These are phyloP conservation scores for Euclidium syriacum DNA, from an alignment of 345 rosid genomes.

Conservation along the genomic window DNA sequence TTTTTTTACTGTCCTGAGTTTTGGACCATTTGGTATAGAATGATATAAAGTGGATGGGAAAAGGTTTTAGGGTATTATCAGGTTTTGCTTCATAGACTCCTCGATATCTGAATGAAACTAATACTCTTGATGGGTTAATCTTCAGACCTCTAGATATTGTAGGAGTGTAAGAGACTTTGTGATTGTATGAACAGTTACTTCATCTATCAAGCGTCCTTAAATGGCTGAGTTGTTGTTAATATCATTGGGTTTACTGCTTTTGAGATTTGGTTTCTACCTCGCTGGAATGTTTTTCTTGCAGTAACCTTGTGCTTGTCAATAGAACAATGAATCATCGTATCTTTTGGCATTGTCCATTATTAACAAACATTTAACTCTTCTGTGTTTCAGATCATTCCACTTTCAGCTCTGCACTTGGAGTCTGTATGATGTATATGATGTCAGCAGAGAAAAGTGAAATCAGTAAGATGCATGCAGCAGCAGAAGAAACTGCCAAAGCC, in stretches of 20 bases:
- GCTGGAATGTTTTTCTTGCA: neutral
- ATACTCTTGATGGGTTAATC: neutral
- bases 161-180: neutral
- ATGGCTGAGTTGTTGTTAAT: neutral
- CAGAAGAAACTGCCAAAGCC: slow-evolving; percentile 66
- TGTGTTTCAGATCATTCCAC: slow-evolving; percentile 45
- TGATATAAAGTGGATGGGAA: neutral
- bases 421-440: slow-evolving; percentile 82
- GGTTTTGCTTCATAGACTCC: neutral
- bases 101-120: neutral
- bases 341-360: neutral
- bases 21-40: neutral
- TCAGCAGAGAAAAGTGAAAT: slow-evolving; percentile 66
- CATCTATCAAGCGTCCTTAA: neutral
- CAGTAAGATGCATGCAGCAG: slow-evolving; percentile 46
- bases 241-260: neutral
- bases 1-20: neutral
- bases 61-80: neutral
- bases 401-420: slow-evolving; percentile 59
- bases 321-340: neutral
- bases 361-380: neutral
- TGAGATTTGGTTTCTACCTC: neutral
- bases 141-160: neutral
- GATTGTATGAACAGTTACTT: neutral
- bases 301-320: neutral